phyloP scores from a whole-genome alignment of 257 asterid species.

The Rehmannia glutinosa region DNA sequence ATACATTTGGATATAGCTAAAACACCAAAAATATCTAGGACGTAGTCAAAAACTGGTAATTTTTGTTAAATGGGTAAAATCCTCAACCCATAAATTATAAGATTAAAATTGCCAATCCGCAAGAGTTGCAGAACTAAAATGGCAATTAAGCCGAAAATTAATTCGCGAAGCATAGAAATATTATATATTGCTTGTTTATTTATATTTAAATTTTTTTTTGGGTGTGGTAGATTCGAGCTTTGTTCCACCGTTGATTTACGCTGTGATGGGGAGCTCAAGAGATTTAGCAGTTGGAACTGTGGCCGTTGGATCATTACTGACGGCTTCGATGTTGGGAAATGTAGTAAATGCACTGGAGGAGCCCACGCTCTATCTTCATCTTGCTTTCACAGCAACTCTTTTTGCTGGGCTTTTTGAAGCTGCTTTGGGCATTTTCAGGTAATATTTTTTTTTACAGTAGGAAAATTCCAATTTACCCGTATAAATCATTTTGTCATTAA shows the following conservation, averaged over 20 bases:
- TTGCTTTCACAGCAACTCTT: slow-evolving; percentile 82
- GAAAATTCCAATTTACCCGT: no score
- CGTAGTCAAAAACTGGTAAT: no score
- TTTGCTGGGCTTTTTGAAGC: slow-evolving; percentile 76
- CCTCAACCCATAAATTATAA: no score
- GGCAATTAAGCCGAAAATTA: no score
- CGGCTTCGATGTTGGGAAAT: slow-evolving; percentile 57
- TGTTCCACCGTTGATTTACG: slow-evolving; percentile 77
- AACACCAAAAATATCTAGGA: no score
- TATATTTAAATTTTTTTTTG: not conserved
- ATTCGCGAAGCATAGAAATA: not conserved
- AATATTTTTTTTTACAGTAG: not conserved
- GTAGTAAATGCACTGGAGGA: slow-evolving; percentile 48
- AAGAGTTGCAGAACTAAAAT: no score
- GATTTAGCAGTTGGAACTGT: slow-evolving; percentile 93
- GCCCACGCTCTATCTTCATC: slow-evolving; percentile 63
- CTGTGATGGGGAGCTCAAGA: slow-evolving; percentile 87
- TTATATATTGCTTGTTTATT: not conserved
- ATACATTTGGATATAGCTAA: no score
- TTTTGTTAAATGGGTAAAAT: no score
- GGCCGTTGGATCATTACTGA: slow-evolving; percentile 80
- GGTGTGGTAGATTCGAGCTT: slow-evolving; percentile 71
- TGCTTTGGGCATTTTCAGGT: slow-evolving; percentile 74
- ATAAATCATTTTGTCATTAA: no score
- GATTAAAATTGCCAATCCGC: no score